These are phyloP conservation scores for Cucumis melo DNA, from an alignment of 306 rosid genomes.

Conservation along the genomic window DNA sequence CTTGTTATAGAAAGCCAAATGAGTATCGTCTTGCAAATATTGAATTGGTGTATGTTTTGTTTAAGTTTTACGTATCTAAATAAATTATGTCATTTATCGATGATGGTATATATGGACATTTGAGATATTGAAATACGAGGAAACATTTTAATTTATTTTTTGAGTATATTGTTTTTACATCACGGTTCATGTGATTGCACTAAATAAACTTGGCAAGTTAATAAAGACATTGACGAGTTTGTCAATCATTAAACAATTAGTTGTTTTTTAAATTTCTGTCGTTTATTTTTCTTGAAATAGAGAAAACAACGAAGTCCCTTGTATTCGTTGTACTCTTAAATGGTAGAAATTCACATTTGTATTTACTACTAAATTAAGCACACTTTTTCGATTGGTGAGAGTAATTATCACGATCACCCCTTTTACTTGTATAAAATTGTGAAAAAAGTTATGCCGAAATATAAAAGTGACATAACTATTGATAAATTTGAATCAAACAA, in stretches of 20 bases:
- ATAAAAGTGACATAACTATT: background rate
- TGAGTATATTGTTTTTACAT: background rate
- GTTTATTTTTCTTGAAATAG: background rate
- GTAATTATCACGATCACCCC: background rate
- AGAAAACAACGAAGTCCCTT: background rate
- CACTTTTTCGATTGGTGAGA: background rate
- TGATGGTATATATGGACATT: too few relatives aligned
- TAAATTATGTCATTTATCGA: too few relatives aligned
- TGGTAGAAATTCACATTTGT: background rate
- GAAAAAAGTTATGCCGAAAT: background rate
- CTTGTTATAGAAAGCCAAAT: background rate
- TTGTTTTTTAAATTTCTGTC: background rate
- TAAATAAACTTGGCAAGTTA: background rate
- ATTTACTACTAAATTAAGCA: background rate
- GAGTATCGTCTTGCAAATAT: background rate
- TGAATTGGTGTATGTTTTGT: background rate
- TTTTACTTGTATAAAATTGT: background rate
- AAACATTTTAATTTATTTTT: background rate
- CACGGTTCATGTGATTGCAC: background rate
- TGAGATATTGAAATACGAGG: background rate
- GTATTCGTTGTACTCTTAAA: background rate
- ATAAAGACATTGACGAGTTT: background rate
- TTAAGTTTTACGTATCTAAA: too few relatives aligned
- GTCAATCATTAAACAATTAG: background rate
- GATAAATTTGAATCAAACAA: background rate